phyloP scores from a whole-genome alignment of 2,329 filamentous ascomycete species.

The Pseudocercospora pini-densiflorae region DNA sequence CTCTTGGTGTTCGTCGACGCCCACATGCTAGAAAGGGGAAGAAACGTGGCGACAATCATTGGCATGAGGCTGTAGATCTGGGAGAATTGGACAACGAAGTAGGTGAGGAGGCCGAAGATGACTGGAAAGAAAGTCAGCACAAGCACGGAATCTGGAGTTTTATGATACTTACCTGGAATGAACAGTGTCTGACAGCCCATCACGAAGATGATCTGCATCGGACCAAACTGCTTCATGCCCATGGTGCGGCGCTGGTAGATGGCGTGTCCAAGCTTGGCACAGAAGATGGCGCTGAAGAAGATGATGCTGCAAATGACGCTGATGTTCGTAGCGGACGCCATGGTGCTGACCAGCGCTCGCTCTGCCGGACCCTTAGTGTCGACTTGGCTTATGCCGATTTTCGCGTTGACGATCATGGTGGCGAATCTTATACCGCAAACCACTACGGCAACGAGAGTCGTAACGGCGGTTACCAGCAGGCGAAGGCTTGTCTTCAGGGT shows the following conservation, averaged over 20 bases:
- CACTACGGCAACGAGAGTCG: constrained; percentile 54
- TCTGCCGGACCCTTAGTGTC: constrained; percentile 18
- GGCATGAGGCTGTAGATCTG: constrained; percentile 61
- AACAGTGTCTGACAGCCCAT: constrained; percentile 71
- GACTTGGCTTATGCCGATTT: constrained; percentile 32
- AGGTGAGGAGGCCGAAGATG: constrained; percentile 64
- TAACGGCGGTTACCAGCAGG: constrained; percentile 52
- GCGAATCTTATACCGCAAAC: constrained; percentile 60
- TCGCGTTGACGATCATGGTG: constrained; percentile 54
- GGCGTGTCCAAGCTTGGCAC: constrained; percentile 63
- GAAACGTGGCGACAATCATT: constrained; percentile 64
- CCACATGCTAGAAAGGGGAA: constrained; percentile 71
- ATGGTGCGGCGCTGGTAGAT: constrained; percentile 60
- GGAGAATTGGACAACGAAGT: constrained; percentile 51
- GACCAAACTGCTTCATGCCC: constrained; percentile 64
- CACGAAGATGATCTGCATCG: constrained; percentile 69
- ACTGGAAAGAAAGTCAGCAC: constrained; percentile 47
- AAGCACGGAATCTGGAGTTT: constrained; percentile 9
- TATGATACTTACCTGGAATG: constrained; percentile 60
- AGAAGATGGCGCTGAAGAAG: constrained; percentile 66
- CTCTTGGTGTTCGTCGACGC: constrained; percentile 49
- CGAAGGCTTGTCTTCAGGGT: constrained; percentile 50
- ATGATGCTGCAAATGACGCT: constrained; percentile 61
- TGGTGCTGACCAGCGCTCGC: constrained; percentile 39
- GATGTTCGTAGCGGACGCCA: constrained; percentile 55